Evolutionary conservation across 768 basidiomycete genomes (phyloP), one percentile per base, ranked within the genome.

Genomic region (Suillus tomentosus): DNA sequence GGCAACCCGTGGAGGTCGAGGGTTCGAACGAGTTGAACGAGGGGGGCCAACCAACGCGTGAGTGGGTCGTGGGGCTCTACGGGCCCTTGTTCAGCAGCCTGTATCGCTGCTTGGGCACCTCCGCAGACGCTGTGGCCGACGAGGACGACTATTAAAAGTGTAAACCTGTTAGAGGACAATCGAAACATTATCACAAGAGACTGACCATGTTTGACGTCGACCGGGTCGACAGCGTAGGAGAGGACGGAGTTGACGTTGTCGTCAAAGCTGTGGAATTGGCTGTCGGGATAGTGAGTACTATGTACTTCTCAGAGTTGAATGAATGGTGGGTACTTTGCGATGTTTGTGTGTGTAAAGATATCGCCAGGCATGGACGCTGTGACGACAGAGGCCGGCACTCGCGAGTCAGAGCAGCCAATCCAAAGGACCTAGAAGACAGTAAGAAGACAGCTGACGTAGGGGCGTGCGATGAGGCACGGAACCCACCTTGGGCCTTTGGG

Each of bases 101-200:
- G 75, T 63, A 78, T 76, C 42, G 79, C 81, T 48, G n/a, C 84
- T 0, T 72, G 69, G 3, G 84, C 90, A 59, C 94, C 94, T 62
- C 92, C 94, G 73, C 94, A 96, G 62, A 85, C 80, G 11, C 88
- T 87, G 73, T 96, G 94, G 19, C 94, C 94, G 39, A 89, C 91
- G 69, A 96, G 79, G 65, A 93, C 79, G 64, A 96, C 92, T 94
- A 70, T 1, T 31, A 40, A 48, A 34, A 15, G 13, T 11, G 56
- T 22, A 51, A 15, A 43, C 43, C 63, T 31, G 54, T 47, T 59
- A 67, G 54, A 53, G 42, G 36, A 56, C 59, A 61, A 10, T 64
- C 57, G 34, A 45, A 66, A 74, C 74, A 79, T 78, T 74, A 79
- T 71, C 72, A 67, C 61, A 55, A 68, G 73, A 66, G 71, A 84